A percentile compares a stretch with the other conserved stretches of the same genome.
These are phyloP conservation scores for Pseudomonodictys pantanalensis DNA, from an alignment of 495 filamentous ascomycete genomes.

Conservation along the genomic window DNA sequence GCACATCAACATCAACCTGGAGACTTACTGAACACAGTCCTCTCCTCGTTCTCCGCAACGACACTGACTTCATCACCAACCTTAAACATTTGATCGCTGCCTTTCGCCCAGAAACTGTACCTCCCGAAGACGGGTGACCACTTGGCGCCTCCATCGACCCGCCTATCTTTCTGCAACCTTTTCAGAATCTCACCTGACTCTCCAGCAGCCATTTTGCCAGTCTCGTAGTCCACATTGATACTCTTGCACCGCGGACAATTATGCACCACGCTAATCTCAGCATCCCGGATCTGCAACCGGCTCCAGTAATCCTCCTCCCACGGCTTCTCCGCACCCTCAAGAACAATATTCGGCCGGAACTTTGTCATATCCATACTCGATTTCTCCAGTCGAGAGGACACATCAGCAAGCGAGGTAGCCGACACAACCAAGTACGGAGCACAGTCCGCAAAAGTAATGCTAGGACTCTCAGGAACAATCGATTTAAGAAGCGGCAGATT, in stretches of 20 bases:
- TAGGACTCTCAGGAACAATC: constrained; percentile 25
- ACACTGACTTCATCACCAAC: constrained; percentile 73
- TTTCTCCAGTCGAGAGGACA: constrained; percentile 59
- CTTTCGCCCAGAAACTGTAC: constrained; percentile 63
- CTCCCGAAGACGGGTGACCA: constrained; percentile 82
- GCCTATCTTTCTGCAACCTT: constrained; percentile 70
- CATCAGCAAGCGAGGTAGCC: constrained; percentile 63
- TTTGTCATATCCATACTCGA: constrained; percentile 69
- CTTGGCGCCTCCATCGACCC: constrained; percentile 70
- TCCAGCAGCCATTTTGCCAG: constrained; percentile 62
- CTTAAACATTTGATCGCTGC: constrained; percentile 43
- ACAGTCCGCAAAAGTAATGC: constrained; percentile 75
- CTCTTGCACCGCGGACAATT: constrained; percentile 80
- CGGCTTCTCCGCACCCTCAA: constrained; percentile 55
- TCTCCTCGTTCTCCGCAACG: constrained; percentile 53
- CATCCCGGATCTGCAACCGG: constrained; percentile 47
- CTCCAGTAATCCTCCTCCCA: constrained; percentile 92
- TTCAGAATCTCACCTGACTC: constrained; percentile 69
- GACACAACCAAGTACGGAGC: constrained; percentile 75
- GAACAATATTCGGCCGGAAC: constrained; percentile 81
- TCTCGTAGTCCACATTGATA: constrained; percentile 79
- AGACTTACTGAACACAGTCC: constrained; percentile 65
- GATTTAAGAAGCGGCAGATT: constrained; percentile 39
- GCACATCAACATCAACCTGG: too few relatives aligned
- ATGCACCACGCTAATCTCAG: constrained; percentile 60